Evolutionary conservation across 352 stramenopile genomes (phyloP).

Genomic region (Globisporangium okanoganense): DNA sequence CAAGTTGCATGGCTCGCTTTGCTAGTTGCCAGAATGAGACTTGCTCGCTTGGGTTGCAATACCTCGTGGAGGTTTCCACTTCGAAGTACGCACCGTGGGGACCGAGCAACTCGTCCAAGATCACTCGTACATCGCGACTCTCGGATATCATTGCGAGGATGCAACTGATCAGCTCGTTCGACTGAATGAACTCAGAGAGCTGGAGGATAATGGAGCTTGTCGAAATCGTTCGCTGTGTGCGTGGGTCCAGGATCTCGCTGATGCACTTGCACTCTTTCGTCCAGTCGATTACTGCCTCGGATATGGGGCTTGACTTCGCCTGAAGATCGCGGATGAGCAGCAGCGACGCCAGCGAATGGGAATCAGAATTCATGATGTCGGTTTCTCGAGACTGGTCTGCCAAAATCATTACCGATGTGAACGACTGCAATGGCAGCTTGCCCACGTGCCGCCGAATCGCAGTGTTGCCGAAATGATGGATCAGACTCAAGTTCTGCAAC

Average conservation of each 20-base stretch:
- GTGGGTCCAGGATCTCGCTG: constrained; percentile 84
- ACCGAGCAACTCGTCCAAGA: constrained; percentile 74
- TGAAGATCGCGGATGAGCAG: constrained; percentile 85
- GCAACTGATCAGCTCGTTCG: constrained; percentile 82
- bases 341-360: constrained; percentile 77
- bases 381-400: constrained; percentile 62
- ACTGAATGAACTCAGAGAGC: constrained; percentile 86
- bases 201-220: constrained; percentile 67
- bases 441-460: constrained; percentile 74
- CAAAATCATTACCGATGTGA: constrained; percentile 85
- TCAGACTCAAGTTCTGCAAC: constrained; percentile 50
- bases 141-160: constrained; percentile 88
- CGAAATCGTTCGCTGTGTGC: constrained; percentile 80
- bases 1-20: constrained; percentile 44
- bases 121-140: constrained; percentile 76
- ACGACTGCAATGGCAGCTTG: constrained; percentile 50
- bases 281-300: constrained; percentile 7
- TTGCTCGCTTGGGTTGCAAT: constrained; percentile 44
- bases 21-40: constrained; percentile 82
- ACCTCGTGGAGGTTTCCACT: constrained; percentile 53
- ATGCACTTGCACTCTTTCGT: constrained; percentile 64
- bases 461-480: constrained; percentile 78
- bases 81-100: constrained; percentile 70
- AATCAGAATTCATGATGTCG: constrained; percentile 87
- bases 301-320: constrained; percentile 7